A percentile compares a stretch with the other conserved stretches of the same genome.
These are phyloP conservation scores for Pythium utonaiense DNA, from an alignment of 352 stramenopile genomes.

Conservation along the genomic window DNA sequence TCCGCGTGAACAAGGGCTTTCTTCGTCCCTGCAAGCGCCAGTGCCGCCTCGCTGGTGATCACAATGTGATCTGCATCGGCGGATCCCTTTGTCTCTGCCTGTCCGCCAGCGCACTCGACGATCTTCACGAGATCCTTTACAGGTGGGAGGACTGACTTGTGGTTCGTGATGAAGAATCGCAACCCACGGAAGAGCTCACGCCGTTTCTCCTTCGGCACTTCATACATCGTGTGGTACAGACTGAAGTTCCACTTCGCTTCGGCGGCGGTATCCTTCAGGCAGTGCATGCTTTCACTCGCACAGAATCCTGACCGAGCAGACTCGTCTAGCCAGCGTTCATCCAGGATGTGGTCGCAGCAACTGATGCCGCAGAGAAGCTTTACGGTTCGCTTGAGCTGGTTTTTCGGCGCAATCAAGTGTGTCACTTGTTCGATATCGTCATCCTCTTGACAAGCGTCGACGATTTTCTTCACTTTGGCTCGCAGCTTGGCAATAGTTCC, in stretches of 20 bases:
- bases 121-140: constrained; percentile 27
- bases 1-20: constrained; percentile 25
- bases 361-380: constrained; percentile 60
- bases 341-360: constrained; percentile 45
- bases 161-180: constrained; percentile 43
- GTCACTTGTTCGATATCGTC: constrained; percentile 47
- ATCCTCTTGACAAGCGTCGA: constrained; percentile 37
- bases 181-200: constrained; percentile 28
- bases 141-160: constrained; percentile 35
- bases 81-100: constrained; percentile 46
- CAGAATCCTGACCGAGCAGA: constrained; percentile 26
- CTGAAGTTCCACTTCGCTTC: constrained; percentile 50
- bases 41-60: constrained; percentile 37
- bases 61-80: constrained; percentile 33
- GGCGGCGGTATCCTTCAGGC: constrained; percentile 37
- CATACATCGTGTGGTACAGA: constrained; percentile 46
- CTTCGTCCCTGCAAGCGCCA: constrained; percentile 29
- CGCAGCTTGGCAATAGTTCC: constrained; percentile 27
- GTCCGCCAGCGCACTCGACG: constrained; percentile 43
- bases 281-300: constrained; percentile 29
- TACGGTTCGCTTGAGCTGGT: constrained; percentile 57
- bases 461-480: constrained; percentile 32
- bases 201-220: constrained; percentile 22
- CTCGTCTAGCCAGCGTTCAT: constrained; percentile 45
- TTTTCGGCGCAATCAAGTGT: constrained; percentile 45